Conservation (phyloP, 1,284 basidiomycete genomes). For the Neonothopanus nambi region DNA sequence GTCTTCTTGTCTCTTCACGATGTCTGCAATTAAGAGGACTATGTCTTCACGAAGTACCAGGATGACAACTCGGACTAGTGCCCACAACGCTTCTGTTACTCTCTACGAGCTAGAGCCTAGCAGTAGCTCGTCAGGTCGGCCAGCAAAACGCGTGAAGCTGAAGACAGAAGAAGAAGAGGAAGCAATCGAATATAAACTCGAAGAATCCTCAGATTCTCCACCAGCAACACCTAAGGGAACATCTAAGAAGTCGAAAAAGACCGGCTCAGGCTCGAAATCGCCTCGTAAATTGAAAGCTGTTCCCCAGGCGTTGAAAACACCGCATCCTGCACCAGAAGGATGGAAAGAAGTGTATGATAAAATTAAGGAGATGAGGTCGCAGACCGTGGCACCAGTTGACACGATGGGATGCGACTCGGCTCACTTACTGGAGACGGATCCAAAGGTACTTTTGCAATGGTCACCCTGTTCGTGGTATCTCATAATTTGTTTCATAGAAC, state of each 20-base stretch:
- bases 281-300: constrained; percentile 47
- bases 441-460: constrained; percentile 2
- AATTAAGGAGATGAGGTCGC: constrained; percentile 78
- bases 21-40: too few relatives aligned
- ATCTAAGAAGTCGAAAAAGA: constrained; percentile 30
- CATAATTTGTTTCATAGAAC: constrained; percentile 46
- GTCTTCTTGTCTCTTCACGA: too few relatives aligned
- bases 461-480: background rate
- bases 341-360: constrained; percentile 79
- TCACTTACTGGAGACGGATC: constrained; percentile 8
- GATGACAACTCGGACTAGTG: constrained; percentile 40
- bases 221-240: background rate
- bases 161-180: constrained; percentile 24
- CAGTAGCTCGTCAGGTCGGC: constrained; percentile 22
- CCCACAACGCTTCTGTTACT: constrained; percentile 45
- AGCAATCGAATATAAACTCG: constrained; percentile 24
- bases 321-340: constrained; percentile 71
- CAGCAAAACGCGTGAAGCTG: constrained; percentile 34
- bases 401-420: constrained; percentile 86
- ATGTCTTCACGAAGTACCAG: background rate
- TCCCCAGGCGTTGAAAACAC: constrained; percentile 55
- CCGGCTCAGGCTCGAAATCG: constrained; percentile 20
- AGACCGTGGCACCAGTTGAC: constrained; percentile 82
- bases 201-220: background rate
- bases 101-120: constrained; percentile 36